Conservation (phyloP, 768 basidiomycete species). For the Saitozyma podzolica region DNA sequence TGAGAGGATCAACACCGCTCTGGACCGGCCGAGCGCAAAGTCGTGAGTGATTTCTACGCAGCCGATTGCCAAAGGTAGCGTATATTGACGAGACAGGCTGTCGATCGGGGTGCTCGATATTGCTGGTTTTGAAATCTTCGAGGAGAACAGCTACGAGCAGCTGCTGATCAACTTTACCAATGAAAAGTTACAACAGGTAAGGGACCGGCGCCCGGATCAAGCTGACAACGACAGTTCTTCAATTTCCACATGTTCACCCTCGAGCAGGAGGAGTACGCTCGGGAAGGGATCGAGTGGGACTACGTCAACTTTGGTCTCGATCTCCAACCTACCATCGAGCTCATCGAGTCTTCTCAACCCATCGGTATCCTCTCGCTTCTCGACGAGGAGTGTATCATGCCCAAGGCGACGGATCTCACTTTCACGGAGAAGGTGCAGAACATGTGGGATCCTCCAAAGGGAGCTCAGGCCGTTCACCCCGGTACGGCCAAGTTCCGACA, state of each 20-base stretch:
- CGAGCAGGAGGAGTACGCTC: constrained; percentile 96
- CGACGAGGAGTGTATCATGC: constrained; percentile 99
- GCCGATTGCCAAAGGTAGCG: neutral
- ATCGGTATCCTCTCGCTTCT: constrained; percentile 91
- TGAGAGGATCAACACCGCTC: constrained; percentile 88
- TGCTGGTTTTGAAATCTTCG: constrained; percentile 92
- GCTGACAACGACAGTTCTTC: constrained; percentile 51
- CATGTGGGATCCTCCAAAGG: constrained; percentile 64
- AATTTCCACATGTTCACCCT: constrained; percentile 99
- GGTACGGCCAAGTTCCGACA: constrained; percentile 82
- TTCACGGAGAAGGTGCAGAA: constrained; percentile 89
- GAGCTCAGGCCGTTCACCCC: constrained; percentile 61
- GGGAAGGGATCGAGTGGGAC: constrained; percentile 96
- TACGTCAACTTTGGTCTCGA: constrained; percentile 98
- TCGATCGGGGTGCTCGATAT: constrained; percentile 99
- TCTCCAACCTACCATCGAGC: constrained; percentile 94
- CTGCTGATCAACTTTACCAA: constrained; percentile 98
- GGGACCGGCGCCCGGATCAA: constrained; percentile 48
- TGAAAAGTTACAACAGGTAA: constrained; percentile 85
- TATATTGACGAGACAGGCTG: constrained; percentile 22
- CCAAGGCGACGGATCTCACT: constrained; percentile 91
- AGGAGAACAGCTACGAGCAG: constrained; percentile 90
- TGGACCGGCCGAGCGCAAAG: constrained; percentile 81
- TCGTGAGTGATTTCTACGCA: constrained; percentile 54
- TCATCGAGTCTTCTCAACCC: constrained; percentile 78